These are phyloP conservation scores for Blastocystis sp. DNA, from an alignment of 352 stramenopile genomes.

Conservation along the genomic window DNA sequence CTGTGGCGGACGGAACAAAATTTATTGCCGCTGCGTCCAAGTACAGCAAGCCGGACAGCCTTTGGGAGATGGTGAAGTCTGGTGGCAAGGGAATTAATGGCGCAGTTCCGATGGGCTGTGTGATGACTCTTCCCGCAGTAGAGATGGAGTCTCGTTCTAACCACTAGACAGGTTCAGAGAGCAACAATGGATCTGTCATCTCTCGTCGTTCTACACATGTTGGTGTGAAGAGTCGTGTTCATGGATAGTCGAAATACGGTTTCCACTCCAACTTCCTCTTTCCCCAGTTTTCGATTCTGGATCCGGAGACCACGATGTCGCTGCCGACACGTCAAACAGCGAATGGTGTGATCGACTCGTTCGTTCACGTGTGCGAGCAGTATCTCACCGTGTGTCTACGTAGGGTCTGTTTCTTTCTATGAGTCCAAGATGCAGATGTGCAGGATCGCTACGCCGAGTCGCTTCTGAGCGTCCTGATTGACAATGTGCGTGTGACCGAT, in stretches of 20 bases:
- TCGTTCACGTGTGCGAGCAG: conserved; percentile 61
- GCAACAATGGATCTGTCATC: conserved; percentile 50
- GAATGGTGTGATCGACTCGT: conserved; percentile 52
- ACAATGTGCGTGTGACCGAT: neutral
- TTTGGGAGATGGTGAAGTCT: conserved; percentile 52
- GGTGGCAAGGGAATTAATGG: conserved; percentile 17
- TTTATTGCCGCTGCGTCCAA: conserved; percentile 58
- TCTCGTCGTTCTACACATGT: neutral
- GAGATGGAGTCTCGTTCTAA: neutral
- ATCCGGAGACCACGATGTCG: conserved; percentile 55
- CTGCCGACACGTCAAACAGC: conserved; percentile 48
- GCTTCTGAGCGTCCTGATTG: conserved; percentile 52
- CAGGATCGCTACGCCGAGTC: conserved; percentile 55
- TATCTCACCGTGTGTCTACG: conserved; percentile 50
- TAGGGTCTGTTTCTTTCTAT: neutral
- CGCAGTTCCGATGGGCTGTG: conserved; percentile 52
- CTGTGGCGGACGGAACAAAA: conserved; percentile 53
- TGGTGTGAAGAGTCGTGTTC: no score
- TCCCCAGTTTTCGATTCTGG: conserved; percentile 58
- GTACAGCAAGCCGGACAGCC: conserved; percentile 14
- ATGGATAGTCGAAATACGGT: neutral
- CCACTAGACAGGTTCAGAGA: conserved; percentile 45
- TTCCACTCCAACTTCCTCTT: conserved; percentile 34
- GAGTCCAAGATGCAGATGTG: conserved; percentile 39
- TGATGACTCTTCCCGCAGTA: conserved; percentile 57